Evolutionary conservation across 345 rosid genomes (phyloP), one percentile per base, ranked within the genome.

Genomic region (Melaleuca quinquenervia): DNA sequence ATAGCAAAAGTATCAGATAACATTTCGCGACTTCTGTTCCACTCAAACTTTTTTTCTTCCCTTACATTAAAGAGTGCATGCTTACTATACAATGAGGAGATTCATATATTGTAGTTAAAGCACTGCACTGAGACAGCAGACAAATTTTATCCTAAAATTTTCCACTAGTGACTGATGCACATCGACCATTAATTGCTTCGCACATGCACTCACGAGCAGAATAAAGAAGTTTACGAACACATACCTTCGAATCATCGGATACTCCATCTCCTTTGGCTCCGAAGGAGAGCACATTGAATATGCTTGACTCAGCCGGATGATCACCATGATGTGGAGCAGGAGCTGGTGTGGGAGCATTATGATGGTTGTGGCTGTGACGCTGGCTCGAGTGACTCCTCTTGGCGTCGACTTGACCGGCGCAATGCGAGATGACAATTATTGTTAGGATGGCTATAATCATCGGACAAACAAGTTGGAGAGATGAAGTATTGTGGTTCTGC

Each of bases 211-310:
- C 27, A 83, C 49, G 41, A 29, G 48, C 48, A 54, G 55, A 44
- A 27, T 55, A 29, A 32, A 54, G 85, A 36, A 32, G 48, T 29
- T 29, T 9, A 48, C 26, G 26, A 18, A 52, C 5, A 50, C 70
- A 6, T 82, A 90, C 94, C 95, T 89, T 58, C 1, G 95, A 91
- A 90, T 94, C 95, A 88, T 94, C 96, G 36, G 94, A 86, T 83
- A 88, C 87, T 50, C 94, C 96, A 55, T 93, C 89, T 5, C 94
- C 94, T 64, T 88, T 88, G 32, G 95, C 95, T 85, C 94, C 95
- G 70, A 91, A 94, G 0, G 94, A 91, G 82, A 94, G 75, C 75
- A 94, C 85, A 83, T 90, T 84, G 82, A 92, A 93, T 50, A 89
- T 74, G 56, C 13, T 70, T 16, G 93, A 70, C 32, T 52, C 50